Conservation (phyloP, 2,329 filamentous ascomycete species). For the Trichoderma sp. region DNA sequence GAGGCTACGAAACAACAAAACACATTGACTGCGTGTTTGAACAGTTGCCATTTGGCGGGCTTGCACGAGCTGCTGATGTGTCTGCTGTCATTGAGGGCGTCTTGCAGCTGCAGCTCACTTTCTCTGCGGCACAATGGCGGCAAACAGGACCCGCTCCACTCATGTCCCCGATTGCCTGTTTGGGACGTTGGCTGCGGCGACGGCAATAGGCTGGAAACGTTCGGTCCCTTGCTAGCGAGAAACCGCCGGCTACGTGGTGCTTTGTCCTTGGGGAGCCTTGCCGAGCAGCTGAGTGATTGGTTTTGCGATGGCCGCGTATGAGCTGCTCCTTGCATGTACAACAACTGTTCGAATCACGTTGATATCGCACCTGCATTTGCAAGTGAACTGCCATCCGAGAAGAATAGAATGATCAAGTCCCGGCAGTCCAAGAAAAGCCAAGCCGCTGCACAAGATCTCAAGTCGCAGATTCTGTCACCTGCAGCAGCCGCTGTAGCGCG, state of each 20-base stretch:
- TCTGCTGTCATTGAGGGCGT: background rate
- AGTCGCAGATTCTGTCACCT: background rate
- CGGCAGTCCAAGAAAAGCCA: background rate
- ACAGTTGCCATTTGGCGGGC: background rate
- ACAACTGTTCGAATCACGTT: too few relatives aligned
- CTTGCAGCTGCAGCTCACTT: background rate
- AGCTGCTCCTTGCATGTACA: background rate
- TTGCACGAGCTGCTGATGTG: background rate
- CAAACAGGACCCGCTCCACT: slow-evolving; percentile 6
- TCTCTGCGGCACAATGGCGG: slow-evolving; percentile 10
- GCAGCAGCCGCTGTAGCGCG: slow-evolving; percentile 17
- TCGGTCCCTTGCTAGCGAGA: background rate
- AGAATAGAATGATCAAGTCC: background rate
- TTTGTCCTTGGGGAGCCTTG: background rate
- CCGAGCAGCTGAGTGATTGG: background rate
- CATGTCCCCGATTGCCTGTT: slow-evolving; percentile 7
- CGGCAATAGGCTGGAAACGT: background rate
- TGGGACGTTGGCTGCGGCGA: slow-evolving; percentile 3
- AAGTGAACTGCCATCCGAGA: background rate
- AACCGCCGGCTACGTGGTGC: background rate
- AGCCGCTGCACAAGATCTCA: background rate
- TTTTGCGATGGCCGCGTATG: background rate
- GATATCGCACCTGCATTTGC: background rate
- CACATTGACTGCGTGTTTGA: background rate
- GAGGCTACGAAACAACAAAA: background rate